Evolutionary conservation across 1,139 yeast genomes (phyloP).

Genomic region (Martiniozyma asiatica): DNA sequence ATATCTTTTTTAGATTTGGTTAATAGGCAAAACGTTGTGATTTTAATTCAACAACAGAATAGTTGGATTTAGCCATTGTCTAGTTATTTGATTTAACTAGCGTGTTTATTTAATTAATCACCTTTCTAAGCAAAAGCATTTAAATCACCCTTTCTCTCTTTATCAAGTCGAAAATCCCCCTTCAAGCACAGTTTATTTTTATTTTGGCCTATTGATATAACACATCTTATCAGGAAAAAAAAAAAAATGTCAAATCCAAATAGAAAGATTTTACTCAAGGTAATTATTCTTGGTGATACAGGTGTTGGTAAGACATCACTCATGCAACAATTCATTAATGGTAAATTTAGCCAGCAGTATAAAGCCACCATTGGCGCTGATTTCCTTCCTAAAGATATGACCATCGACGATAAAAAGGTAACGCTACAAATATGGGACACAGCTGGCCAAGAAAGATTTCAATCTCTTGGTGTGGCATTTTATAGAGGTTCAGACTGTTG

Average conservation of each 20-base stretch:
- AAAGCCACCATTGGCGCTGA: slow-evolving; percentile 98
- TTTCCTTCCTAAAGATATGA: slow-evolving; percentile 81
- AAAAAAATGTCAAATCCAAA: slow-evolving; percentile 19
- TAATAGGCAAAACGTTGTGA: too few species aligned
- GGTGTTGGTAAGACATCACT: slow-evolving; percentile 97
- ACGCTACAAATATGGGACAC: slow-evolving; percentile 96
- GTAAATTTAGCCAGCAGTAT: slow-evolving; percentile 89
- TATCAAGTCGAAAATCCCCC: too few species aligned
- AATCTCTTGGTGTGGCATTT: slow-evolving; percentile 92
- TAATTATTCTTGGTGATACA: slow-evolving; percentile 89
- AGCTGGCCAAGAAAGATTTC: slow-evolving; percentile 97
- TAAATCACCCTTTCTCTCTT: too few species aligned
- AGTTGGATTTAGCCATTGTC: too few species aligned
- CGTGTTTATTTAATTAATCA: too few species aligned
- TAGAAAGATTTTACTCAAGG: slow-evolving; percentile 85
- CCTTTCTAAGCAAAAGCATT: too few species aligned
- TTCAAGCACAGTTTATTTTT: too few species aligned
- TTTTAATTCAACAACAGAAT: too few species aligned
- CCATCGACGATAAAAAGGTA: slow-evolving; percentile 69
- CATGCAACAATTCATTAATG: slow-evolving; percentile 93
- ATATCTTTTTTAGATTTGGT: too few species aligned
- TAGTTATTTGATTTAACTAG: too few species aligned
- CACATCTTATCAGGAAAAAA: neutral
- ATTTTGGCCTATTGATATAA: too few species aligned
- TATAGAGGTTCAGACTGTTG: slow-evolving; percentile 98